These are phyloP conservation scores for Lachnellula subtilissima DNA, from an alignment of 2,329 filamentous ascomycete species.

Conservation along the genomic window DNA sequence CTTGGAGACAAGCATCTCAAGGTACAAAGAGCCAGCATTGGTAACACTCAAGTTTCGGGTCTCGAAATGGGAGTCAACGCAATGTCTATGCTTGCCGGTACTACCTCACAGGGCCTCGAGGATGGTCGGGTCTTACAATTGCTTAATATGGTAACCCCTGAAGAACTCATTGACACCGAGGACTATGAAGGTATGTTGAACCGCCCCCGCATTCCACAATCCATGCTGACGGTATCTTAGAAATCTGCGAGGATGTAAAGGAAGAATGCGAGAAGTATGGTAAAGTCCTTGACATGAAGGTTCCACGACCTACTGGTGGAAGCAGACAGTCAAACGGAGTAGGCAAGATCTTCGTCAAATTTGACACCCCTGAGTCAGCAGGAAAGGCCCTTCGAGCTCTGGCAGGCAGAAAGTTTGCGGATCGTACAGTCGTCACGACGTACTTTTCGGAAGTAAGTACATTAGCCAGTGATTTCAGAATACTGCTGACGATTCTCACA, in stretches of 20 bases:
- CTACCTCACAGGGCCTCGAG: constrained; percentile 72
- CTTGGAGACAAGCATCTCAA: constrained; percentile 82
- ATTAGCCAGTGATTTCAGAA: background rate
- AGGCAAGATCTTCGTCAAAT: constrained; percentile 98
- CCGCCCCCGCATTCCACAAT: background rate
- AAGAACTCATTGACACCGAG: constrained; percentile 88
- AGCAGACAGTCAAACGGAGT: constrained; percentile 82
- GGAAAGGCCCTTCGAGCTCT: constrained; percentile 83
- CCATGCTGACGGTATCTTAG: constrained; percentile 41
- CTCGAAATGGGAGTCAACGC: constrained; percentile 95
- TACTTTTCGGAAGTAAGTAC: constrained; percentile 82
- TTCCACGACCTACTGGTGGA: constrained; percentile 79
- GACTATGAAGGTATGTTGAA: constrained; percentile 78
- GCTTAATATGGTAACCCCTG: constrained; percentile 96
- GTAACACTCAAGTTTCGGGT: constrained; percentile 85
- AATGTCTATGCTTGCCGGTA: constrained; percentile 95
- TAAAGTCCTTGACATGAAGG: constrained; percentile 79
- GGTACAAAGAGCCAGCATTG: constrained; percentile 85
- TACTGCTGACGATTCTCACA: constrained; percentile 38
- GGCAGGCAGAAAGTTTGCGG: constrained; percentile 91
- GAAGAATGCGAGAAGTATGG: constrained; percentile 95
- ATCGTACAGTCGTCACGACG: constrained; percentile 92
- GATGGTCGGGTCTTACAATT: constrained; percentile 82
- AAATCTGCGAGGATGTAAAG: constrained; percentile 91
- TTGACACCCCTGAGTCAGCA: constrained; percentile 70